Evolutionary conservation across 2,329 filamentous ascomycete genomes (phyloP).

Genomic region (Celoporthe dispersa): DNA sequence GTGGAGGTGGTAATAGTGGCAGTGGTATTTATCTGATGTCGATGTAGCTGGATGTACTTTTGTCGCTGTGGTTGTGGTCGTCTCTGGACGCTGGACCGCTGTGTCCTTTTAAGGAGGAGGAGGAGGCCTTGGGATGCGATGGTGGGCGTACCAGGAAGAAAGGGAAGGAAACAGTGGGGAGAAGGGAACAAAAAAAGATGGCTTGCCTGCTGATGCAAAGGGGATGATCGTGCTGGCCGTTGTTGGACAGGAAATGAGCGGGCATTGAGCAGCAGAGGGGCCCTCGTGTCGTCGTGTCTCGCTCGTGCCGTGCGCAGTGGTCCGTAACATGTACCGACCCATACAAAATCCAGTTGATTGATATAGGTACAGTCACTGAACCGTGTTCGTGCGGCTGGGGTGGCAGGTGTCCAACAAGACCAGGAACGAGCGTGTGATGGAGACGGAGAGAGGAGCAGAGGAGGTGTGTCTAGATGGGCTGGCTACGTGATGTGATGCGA

Average conservation of each 20-base stretch:
- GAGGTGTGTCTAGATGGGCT: background rate
- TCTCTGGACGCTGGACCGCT: background rate
- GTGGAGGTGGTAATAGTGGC: background rate
- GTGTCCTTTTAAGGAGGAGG: background rate
- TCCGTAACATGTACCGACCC: background rate
- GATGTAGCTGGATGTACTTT: background rate
- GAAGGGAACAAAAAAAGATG: background rate
- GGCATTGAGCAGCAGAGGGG: slow-evolving; percentile 4
- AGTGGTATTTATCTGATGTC: background rate
- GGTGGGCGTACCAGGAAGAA: background rate
- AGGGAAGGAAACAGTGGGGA: background rate
- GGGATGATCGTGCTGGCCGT: background rate
- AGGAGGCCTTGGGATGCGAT: background rate
- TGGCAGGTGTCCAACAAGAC: background rate
- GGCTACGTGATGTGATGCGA: slow-evolving; percentile 3
- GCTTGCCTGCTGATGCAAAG: slow-evolving; percentile 9
- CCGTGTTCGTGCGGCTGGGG: slow-evolving; percentile 2
- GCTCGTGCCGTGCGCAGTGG: slow-evolving; percentile 5
- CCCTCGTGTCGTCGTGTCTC: slow-evolving; percentile 1
- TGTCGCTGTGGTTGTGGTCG: background rate
- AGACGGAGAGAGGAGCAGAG: background rate
- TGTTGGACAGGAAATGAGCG: slow-evolving; percentile 7
- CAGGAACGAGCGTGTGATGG: background rate
- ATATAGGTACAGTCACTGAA: slow-evolving; percentile 10
- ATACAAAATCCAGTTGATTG: background rate